Evolutionary conservation across 768 basidiomycete genomes (phyloP).

Genomic region (Bullera alba): DNA sequence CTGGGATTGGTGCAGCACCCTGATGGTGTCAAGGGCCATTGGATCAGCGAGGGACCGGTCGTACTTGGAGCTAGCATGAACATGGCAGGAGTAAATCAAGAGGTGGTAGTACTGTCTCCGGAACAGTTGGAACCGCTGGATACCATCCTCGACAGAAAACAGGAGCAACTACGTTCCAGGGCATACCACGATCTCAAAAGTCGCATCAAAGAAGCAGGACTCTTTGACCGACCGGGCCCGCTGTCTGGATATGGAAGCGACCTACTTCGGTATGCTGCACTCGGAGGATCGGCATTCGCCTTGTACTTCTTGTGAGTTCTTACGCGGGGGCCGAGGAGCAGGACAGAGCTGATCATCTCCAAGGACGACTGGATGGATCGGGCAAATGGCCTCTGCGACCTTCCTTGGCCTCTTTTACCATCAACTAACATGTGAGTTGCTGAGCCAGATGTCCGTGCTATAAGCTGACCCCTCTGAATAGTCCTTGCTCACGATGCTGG

Average conservation of each 20-base stretch:
- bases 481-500: conserved; percentile 88
- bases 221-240: conserved; percentile 64
- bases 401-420: conserved; percentile 89
- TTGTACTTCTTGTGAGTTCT: conserved; percentile 30
- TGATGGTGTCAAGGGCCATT: conserved; percentile 32
- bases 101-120: conserved; percentile 16
- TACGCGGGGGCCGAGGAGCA: background rate
- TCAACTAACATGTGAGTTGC: conserved; percentile 63
- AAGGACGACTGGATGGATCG: conserved; percentile 28
- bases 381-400: conserved; percentile 56
- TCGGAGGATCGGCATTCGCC: conserved; percentile 49
- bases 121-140: conserved; percentile 36
- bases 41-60: conserved; percentile 36
- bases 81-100: background rate
- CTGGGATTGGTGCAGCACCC: conserved; percentile 55
- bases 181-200: conserved; percentile 76
- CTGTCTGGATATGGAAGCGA: conserved; percentile 85
- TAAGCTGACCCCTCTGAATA: conserved; percentile 6
- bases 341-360: background rate
- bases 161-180: conserved; percentile 36
- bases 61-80: conserved; percentile 9
- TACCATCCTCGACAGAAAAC: conserved; percentile 23
- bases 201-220: conserved; percentile 66
- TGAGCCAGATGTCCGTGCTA: background rate
- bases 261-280: conserved; percentile 64